Percentiles rank a stretch among this genome's conserved stretches.
Evolutionary conservation across 805 yeast genomes (phyloP).

Genomic region (Saccharomycopsis selenospora): DNA sequence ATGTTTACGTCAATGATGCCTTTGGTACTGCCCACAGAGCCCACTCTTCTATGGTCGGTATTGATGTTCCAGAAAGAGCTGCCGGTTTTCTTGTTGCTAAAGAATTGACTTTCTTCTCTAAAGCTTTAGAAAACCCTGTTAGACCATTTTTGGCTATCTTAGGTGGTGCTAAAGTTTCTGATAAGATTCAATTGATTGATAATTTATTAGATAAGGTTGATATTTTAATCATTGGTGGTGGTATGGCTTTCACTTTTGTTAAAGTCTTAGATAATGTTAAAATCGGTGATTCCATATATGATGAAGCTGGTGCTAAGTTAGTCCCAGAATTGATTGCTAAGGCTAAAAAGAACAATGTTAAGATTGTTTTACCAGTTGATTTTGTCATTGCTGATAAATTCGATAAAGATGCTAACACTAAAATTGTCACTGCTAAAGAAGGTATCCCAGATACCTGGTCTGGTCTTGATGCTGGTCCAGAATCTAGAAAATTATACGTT

Average conservation of each 20-base stretch:
- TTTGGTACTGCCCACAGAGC: conserved; percentile 99
- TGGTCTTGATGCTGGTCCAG: conserved; percentile 96
- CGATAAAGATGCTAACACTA: conserved; percentile 82
- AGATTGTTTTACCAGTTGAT: conserved; percentile 90
- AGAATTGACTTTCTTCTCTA: conserved; percentile 95
- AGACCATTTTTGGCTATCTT: conserved; percentile 98
- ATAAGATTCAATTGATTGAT: conserved; percentile 97
- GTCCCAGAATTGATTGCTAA: conserved; percentile 88
- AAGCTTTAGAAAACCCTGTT: conserved; percentile 95
- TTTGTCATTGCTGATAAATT: conserved; percentile 93
- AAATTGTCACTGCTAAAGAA: conserved; percentile 75
- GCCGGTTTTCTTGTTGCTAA: conserved; percentile 98
- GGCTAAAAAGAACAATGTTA: conserved; percentile 94
- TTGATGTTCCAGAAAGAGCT: conserved; percentile 92
- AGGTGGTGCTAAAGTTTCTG: conserved; percentile 99
- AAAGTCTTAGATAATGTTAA: conserved; percentile 78
- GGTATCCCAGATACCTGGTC: conserved; percentile 95
- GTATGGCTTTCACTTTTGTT: conserved; percentile 99
- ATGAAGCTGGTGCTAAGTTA: conserved; percentile 90
- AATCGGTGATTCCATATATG: conserved; percentile 90
- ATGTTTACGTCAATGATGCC: conserved; percentile 95
- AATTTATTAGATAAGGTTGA: conserved; percentile 95
- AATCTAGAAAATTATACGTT: conserved; percentile 71
- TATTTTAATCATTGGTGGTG: conserved; percentile 94
- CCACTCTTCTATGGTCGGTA: conserved; percentile 98